phyloP scores from a whole-genome alignment of 1,139 yeast genomes.

The Geotrichum candidum region DNA sequence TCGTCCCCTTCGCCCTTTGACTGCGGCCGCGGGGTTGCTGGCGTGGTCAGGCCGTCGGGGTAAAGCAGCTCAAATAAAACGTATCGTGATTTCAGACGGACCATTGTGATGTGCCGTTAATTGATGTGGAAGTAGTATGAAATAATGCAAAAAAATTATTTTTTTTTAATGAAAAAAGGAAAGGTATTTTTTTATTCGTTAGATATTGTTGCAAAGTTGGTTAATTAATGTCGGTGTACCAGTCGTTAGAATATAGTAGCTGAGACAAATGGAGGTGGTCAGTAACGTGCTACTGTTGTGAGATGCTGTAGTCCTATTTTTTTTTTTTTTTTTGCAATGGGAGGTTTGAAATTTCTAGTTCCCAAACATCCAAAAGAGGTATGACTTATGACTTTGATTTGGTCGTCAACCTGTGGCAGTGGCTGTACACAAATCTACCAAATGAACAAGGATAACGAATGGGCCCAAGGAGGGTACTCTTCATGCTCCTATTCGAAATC shows the following conservation, averaged over 20 bases:
- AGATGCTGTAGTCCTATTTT: neutral
- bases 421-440: too few species aligned
- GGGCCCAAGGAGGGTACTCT: too few species aligned
- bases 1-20: too few species aligned
- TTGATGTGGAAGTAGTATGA: neutral
- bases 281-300: neutral
- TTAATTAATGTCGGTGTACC: neutral
- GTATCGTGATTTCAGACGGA: slow-evolving; percentile 79
- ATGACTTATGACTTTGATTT: too few species aligned
- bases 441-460: too few species aligned
- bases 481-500: too few species aligned
- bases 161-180: neutral
- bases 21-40: neutral
- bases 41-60: slow-evolving; percentile 38
- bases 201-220: neutral
- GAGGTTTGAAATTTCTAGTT: neutral
- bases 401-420: too few species aligned
- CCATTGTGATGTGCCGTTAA: slow-evolving; percentile 49
- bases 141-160: neutral
- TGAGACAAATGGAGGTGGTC: neutral
- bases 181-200: neutral
- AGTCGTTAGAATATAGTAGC: neutral
- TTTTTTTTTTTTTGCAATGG: neutral
- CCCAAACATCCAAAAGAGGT: too few species aligned
- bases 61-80: slow-evolving; percentile 71